These are phyloP conservation scores for Neonectria magnoliae DNA, from an alignment of 2,329 filamentous ascomycete species.

Conservation along the genomic window DNA sequence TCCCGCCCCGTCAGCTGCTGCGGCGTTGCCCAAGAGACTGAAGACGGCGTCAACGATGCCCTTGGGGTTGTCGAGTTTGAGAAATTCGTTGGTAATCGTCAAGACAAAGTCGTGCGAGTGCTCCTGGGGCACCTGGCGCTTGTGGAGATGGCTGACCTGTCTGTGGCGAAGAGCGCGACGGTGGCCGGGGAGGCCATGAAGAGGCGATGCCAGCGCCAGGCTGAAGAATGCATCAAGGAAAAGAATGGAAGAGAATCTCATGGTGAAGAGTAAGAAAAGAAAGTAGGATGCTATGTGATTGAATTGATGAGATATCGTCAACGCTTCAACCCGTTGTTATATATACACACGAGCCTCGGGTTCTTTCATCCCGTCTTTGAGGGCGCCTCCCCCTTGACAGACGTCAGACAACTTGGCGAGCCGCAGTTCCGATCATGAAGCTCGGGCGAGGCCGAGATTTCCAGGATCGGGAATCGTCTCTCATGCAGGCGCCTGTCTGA, in stretches of 20 bases:
- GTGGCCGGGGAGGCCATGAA: constrained; percentile 10
- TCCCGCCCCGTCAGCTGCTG: constrained; percentile 56
- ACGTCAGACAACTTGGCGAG: neutral
- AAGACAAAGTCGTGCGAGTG: constrained; percentile 64
- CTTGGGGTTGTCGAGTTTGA: constrained; percentile 62
- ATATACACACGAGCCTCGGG: neutral
- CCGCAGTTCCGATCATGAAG: neutral
- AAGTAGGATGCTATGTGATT: neutral
- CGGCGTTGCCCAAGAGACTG: constrained; percentile 54
- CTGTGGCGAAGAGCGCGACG: neutral
- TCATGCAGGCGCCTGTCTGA: neutral
- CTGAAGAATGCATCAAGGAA: constrained; percentile 24
- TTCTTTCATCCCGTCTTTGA: neutral
- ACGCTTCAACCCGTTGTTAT: neutral
- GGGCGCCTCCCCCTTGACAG: neutral
- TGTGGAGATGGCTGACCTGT: constrained; percentile 17
- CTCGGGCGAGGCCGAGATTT: neutral
- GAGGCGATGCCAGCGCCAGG: constrained; percentile 30
- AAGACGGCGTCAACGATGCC: constrained; percentile 63
- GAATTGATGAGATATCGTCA: neutral
- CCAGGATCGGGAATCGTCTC: constrained; percentile 4
- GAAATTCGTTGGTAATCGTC: constrained; percentile 52
- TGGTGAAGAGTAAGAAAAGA: constrained; percentile 16
- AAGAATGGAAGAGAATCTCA: constrained; percentile 27
- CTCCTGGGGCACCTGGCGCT: constrained; percentile 64